phyloP scores from a whole-genome alignment of 2,329 filamentous ascomycete genomes.

The Orbilia blumenaviensis region DNA sequence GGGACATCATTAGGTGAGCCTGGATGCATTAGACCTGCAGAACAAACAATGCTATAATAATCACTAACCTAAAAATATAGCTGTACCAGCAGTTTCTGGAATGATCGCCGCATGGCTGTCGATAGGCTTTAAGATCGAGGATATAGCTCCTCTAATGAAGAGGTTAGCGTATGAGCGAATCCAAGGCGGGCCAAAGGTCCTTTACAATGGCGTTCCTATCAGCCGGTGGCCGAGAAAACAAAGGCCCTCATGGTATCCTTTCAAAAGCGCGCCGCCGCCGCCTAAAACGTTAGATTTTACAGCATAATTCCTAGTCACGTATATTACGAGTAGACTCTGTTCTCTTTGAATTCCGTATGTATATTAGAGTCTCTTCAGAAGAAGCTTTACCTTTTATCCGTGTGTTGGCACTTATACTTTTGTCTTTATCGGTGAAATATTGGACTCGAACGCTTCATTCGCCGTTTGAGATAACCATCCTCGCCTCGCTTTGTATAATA shows the following conservation, averaged over 20 bases:
- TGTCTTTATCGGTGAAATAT: no score
- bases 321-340: no score
- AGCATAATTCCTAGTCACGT: no score
- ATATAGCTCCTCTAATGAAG: conserved; percentile 4
- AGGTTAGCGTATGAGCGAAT: neutral
- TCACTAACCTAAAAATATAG: neutral
- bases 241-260: neutral
- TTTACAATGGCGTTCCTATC: neutral
- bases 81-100: neutral
- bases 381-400: no score
- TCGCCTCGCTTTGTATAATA: no score
- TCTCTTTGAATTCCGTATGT: no score
- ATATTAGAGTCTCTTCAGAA: no score
- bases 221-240: neutral
- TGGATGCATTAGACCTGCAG: no score
- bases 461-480: no score
- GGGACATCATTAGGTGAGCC: neutral
- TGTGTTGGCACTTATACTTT: no score
- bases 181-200: neutral
- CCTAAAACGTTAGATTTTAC: neutral
- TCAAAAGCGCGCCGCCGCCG: neutral
- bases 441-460: no score
- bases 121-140: neutral
- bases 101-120: conserved; percentile 21
- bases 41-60: neutral